Evolutionary conservation across 805 yeast genomes (phyloP), one percentile per base, ranked within the genome.

Genomic region (Candida orba): DNA sequence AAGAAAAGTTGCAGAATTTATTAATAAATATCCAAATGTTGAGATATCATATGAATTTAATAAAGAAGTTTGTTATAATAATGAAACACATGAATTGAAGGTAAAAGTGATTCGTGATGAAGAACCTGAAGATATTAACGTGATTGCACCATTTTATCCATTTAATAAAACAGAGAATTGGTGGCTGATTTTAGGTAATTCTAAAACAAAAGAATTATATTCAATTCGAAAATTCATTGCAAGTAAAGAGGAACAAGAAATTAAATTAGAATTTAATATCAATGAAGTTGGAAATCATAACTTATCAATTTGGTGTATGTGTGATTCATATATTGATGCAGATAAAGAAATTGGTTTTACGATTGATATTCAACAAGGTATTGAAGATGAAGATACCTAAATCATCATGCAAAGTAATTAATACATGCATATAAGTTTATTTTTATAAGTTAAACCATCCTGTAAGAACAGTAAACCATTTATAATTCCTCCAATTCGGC

Each of bases 261-360:
- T 81, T 14, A 66, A 65, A 7, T 49, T 91, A 36, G 74, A 72
- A 24, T 76, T 85, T 47, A 66, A 77, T 0, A 54, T 87, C 9
- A 79, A 86, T 0, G 69, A 64, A 4, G 59, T 75, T 4, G 96
- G 96, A 0, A 58, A 67, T 6, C 84, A 81, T 43, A 58, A 71
- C 15, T 62, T 90, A 23, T 75, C 80, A 0, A 66, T 88, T 1
- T 90, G 95, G 95, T 80, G 91, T 56, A 76, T 90, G 59, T 84
- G 96, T 64, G 97, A 90, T 56, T 81, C 95, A 0, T 91, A 90
- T 54, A 56, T 87, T n/a, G 98, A 90, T 58, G 95, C 89, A 3
- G 99, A 91, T 59, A 86, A 85, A 60, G 96, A 91, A 64, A 73
- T 81, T 22, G 60, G 68, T 10, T 67, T 84, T 39, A 75, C 71